A percentile compares a stretch with the other conserved stretches of the same genome.
phyloP scores from a whole-genome alignment of 2,329 filamentous ascomycete genomes.

The Exophiala alcalophila region DNA sequence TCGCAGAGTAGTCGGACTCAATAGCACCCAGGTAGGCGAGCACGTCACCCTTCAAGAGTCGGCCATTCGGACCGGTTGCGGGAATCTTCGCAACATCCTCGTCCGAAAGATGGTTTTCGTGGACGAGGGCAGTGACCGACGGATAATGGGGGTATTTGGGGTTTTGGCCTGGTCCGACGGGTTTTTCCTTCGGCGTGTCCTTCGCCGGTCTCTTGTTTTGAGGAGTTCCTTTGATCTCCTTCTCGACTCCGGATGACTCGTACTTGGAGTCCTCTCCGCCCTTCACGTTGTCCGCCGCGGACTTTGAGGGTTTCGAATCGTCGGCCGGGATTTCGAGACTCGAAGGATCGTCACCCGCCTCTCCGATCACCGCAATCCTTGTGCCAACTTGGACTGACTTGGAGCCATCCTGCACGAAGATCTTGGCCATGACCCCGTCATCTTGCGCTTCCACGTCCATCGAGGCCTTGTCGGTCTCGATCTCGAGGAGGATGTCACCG shows the following conservation, averaged over 20 bases:
- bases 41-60: conserved; percentile 92
- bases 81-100: conserved; percentile 77
- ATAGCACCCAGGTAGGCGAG: conserved; percentile 84
- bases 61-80: conserved; percentile 80
- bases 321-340: conserved; percentile 73
- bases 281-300: conserved; percentile 26
- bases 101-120: conserved; percentile 71
- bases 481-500: conserved; percentile 84
- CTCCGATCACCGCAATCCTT: conserved; percentile 79
- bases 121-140: conserved; percentile 78
- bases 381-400: conserved; percentile 75
- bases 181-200: conserved; percentile 25
- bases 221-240: conserved; percentile 28
- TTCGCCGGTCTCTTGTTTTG: conserved; percentile 24
- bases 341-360: conserved; percentile 74
- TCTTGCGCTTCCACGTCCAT: conserved; percentile 96
- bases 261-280: conserved; percentile 20
- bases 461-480: conserved; percentile 90
- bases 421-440: conserved; percentile 81
- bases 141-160: conserved; percentile 57
- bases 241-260: conserved; percentile 28
- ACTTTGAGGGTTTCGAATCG: conserved; percentile 39
- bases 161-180: conserved; percentile 37
- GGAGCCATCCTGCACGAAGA: conserved; percentile 65
- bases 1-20: conserved; percentile 65